Conservation (phyloP, 83 land plant species). For the Picea mariana region DNA sequence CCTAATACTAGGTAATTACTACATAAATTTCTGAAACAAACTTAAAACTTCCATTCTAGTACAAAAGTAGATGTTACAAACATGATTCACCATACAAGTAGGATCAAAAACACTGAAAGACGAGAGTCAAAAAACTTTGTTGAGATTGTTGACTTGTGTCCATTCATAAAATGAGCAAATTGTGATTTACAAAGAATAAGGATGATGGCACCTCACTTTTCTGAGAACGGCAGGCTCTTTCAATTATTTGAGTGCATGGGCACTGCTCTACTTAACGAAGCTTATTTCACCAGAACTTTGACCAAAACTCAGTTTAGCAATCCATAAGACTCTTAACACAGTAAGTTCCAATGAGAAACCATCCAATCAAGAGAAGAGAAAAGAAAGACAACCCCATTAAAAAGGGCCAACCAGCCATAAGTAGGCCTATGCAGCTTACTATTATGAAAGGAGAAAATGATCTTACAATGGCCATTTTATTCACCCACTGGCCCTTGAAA, state of each 20-base stretch:
- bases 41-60: not conserved
- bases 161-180: not conserved
- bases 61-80: not conserved
- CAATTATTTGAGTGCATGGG: not conserved
- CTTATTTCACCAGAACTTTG: not conserved
- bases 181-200: not conserved
- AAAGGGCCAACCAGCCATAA: conserved; percentile 78
- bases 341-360: conserved; percentile 71
- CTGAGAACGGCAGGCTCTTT: not conserved
- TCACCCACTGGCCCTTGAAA: conserved; percentile 67
- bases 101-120: not conserved
- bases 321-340: conserved; percentile 52
- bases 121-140: conserved; percentile 2
- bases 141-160: not conserved
- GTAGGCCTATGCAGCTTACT: conserved; percentile 55
- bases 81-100: not conserved
- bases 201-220: not conserved
- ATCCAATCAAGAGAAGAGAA: conserved; percentile 60
- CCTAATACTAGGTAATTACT: too few species aligned
- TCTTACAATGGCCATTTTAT: conserved; percentile 49
- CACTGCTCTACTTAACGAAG: not conserved
- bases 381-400: conserved; percentile 59
- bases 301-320: conserved; percentile 19
- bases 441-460: conserved; percentile 64
- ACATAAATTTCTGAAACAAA: not conserved